phyloP scores from a whole-genome alignment of 257 asterid genomes.

The Capsicum pubescens region DNA sequence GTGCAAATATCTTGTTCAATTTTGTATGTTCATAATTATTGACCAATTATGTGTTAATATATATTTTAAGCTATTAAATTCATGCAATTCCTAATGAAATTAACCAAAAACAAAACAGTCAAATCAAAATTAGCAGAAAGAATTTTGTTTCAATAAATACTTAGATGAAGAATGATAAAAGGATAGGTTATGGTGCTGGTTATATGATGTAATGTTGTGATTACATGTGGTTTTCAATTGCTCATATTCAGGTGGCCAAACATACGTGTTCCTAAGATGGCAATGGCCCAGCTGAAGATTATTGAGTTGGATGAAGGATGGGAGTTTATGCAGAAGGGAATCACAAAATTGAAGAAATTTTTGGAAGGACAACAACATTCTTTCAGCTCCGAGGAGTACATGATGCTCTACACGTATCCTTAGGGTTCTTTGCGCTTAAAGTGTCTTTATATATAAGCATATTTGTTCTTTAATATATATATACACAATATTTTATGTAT shows the following conservation, averaged over 20 bases:
- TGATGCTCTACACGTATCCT: conserved; percentile 62
- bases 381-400: conserved; percentile 55
- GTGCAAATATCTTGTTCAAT: too few relatives aligned
- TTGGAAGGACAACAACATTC: conserved; percentile 42
- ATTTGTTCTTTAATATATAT: background rate
- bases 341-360: conserved; percentile 49
- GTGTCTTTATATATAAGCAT: background rate
- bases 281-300: conserved; percentile 36
- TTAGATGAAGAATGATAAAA: background rate
- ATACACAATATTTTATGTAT: background rate
- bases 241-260: conserved; percentile 14
- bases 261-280: conserved; percentile 23
- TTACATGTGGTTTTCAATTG: background rate
- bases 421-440: background rate
- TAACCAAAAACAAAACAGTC: background rate
- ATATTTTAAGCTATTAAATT: background rate
- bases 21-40: background rate
- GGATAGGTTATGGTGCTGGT: background rate
- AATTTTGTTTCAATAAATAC: background rate
- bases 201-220: background rate
- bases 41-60: background rate
- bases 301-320: conserved; percentile 55
- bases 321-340: conserved; percentile 47
- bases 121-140: background rate
- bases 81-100: conserved; percentile 1